Evolutionary conservation across 371 early-diverging fungal genomes (phyloP).

Genomic region (Mucor indicus): DNA sequence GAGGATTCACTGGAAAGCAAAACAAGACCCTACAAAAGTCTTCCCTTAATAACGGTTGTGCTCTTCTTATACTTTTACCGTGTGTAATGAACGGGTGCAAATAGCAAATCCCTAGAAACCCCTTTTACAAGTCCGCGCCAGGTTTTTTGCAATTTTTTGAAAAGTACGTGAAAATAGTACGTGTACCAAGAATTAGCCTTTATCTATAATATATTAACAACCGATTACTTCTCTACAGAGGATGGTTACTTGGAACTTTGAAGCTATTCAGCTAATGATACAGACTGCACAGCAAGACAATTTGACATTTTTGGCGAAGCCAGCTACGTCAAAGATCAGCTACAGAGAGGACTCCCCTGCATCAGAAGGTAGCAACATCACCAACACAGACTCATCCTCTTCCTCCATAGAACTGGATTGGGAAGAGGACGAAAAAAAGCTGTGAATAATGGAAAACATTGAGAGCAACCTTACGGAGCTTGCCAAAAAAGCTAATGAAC

Average conservation of each 20-base stretch:
- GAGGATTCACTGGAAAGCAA: too few relatives aligned
- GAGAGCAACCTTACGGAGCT: conserved; percentile 6
- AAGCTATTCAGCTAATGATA: conserved; percentile 9
- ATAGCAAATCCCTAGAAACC: too few relatives aligned
- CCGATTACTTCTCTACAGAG: conserved; percentile 11
- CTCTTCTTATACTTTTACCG: too few relatives aligned
- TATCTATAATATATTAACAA: conserved; percentile 4
- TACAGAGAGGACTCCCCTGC: conserved; percentile 10
- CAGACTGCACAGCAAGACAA: conserved; percentile 12
- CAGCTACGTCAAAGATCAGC: conserved; percentile 8
- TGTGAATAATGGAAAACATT: conserved; percentile 12
- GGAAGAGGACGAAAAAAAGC: conserved; percentile 7
- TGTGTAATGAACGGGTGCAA: too few relatives aligned
- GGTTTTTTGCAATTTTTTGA: too few relatives aligned
- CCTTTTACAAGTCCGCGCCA: too few relatives aligned
- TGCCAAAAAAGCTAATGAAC: conserved; percentile 8
- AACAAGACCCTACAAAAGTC: too few relatives aligned
- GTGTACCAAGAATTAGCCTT: too few relatives aligned
- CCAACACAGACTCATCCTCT: conserved; percentile 8
- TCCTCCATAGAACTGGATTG: conserved; percentile 9
- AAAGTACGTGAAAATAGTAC: too few relatives aligned
- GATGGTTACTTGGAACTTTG: conserved; percentile 14
- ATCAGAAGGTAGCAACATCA: conserved; percentile 8
- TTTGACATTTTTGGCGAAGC: conserved; percentile 10
- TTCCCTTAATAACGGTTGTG: too few relatives aligned